These are phyloP conservation scores for Capronia americana DNA, from an alignment of 2,329 filamentous ascomycete species.

Conservation along the genomic window DNA sequence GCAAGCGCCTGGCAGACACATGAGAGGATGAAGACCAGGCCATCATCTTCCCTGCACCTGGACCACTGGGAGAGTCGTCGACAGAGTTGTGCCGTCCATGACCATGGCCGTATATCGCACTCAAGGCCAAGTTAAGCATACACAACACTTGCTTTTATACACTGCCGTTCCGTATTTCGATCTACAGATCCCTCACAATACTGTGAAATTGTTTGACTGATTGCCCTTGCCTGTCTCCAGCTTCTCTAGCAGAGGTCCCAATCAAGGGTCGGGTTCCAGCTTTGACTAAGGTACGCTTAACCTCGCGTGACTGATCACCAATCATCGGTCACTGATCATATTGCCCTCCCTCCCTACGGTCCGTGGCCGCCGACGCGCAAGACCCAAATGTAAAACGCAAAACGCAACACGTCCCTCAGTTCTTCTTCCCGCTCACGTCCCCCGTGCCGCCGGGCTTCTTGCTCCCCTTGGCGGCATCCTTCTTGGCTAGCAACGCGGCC, in stretches of 20 bases:
- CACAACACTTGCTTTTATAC: background rate
- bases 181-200: too few relatives aligned
- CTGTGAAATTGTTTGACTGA: too few relatives aligned
- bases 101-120: background rate
- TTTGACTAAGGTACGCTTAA: background rate
- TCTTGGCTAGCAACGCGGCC: constrained; percentile 52
- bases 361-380: background rate
- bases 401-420: background rate
- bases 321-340: background rate
- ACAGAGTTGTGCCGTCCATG: background rate
- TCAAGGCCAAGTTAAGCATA: background rate
- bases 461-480: constrained; percentile 42
- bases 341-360: too few relatives aligned
- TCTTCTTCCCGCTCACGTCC: background rate
- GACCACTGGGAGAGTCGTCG: too few relatives aligned
- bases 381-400: background rate
- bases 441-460: constrained; percentile 12
- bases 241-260: too few relatives aligned
- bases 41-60: background rate
- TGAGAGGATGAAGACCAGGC: background rate
- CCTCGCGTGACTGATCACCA: too few relatives aligned
- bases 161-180: background rate
- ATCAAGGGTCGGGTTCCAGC: too few relatives aligned
- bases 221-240: too few relatives aligned
- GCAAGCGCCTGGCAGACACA: too few relatives aligned